Conservation (phyloP, 371 early-diverging fungal species). For the Circinella minor region DNA sequence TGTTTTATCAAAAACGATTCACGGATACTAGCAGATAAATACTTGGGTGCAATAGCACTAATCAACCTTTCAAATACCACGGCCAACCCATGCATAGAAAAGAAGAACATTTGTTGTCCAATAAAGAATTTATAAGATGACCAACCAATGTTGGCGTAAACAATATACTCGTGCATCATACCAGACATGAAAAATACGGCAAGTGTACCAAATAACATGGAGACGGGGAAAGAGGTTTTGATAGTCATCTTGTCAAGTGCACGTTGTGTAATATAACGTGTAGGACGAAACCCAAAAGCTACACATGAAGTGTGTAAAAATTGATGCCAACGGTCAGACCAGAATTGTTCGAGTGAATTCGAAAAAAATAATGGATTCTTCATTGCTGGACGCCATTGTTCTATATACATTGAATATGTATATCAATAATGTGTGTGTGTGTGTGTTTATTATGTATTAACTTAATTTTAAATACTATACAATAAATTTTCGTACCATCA, state of each 20-base stretch:
- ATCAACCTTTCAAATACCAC: conserved; percentile 19
- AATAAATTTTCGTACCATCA: conserved; percentile 25
- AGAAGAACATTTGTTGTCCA: conserved; percentile 36
- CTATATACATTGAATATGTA: conserved; percentile 18
- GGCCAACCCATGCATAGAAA: conserved; percentile 31
- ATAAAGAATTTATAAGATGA: conserved; percentile 22
- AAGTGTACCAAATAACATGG: conserved; percentile 10
- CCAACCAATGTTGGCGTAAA: conserved; percentile 36
- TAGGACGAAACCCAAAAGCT: conserved; percentile 44
- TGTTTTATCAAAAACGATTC: not conserved
- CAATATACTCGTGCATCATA: conserved; percentile 36
- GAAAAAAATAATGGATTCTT: conserved; percentile 32
- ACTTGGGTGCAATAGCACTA: not conserved
- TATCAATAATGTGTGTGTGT: not conserved
- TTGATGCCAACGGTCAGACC: conserved; percentile 51
- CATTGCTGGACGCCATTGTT: conserved; percentile 45
- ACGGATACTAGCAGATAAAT: not conserved
- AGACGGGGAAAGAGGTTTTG: conserved; percentile 26
- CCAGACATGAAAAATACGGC: conserved; percentile 37
- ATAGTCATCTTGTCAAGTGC: conserved; percentile 23
- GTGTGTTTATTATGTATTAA: no score
- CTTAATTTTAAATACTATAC: no score
- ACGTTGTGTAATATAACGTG: conserved; percentile 30
- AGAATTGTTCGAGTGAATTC: conserved; percentile 32
- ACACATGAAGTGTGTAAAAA: conserved; percentile 43